Evolutionary conservation across 2,329 filamentous ascomycete genomes (phyloP).

Genomic region (Arthrobotrys musiformis): DNA sequence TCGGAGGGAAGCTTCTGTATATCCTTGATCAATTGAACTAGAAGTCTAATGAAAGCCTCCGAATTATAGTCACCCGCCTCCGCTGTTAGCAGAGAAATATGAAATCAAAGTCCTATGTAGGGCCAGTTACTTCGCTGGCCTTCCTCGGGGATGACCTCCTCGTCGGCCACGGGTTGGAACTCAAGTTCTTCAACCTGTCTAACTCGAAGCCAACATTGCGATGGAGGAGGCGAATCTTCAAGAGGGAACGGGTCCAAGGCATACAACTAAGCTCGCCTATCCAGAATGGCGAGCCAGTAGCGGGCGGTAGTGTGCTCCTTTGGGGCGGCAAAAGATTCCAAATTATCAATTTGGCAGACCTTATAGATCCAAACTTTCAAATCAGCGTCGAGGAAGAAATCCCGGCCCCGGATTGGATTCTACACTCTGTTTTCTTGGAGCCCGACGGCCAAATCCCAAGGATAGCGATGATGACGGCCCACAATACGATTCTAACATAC

Average conservation of each 20-base stretch:
- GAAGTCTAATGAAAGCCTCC: neutral
- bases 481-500: conserved; percentile 79
- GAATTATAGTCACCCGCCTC: neutral
- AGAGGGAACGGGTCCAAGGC: conserved; percentile 78
- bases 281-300: conserved; percentile 10
- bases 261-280: conserved; percentile 64
- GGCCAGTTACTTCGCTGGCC: conserved; percentile 71
- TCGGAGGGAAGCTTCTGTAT: too few relatives aligned
- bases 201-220: conserved; percentile 57
- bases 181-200: conserved; percentile 69
- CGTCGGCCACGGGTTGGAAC: conserved; percentile 71
- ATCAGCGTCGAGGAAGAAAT: conserved; percentile 62
- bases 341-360: conserved; percentile 60
- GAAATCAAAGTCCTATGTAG: conserved; percentile 57
- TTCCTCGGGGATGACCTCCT: conserved; percentile 67
- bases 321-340: conserved; percentile 78
- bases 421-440: conserved; percentile 71
- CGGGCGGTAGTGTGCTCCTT: conserved; percentile 66
- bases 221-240: conserved; percentile 67
- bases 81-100: conserved; percentile 19
- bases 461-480: conserved; percentile 77
- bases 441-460: conserved; percentile 63
- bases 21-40: neutral
- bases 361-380: conserved; percentile 56
- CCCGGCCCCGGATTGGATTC: conserved; percentile 78